Evolutionary conservation across 495 filamentous ascomycete genomes (phyloP), one percentile per base, ranked within the genome.

Genomic region (Rostrohypoxylon terebratum): DNA sequence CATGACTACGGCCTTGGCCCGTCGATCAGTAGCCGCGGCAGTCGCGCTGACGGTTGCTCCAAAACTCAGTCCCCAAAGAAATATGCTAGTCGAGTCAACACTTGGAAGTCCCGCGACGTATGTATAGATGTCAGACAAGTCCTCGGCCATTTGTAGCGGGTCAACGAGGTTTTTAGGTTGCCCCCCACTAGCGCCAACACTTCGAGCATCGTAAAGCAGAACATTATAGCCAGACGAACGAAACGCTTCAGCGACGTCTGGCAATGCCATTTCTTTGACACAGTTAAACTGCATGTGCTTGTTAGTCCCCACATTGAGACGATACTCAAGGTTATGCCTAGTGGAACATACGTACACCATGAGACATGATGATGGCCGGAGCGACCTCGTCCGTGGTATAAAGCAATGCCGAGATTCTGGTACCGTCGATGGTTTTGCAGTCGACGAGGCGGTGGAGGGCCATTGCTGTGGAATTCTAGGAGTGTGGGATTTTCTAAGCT

Each of bases 31-130:
- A 0, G 76, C 73, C 1, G 80, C 80, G 0, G 78, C 70, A 25
- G 10, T 45, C 0, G 79, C 42, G 0, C 71, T 75, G 1, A 79
- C 69, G 1, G 59, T 61, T 0, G 36, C 81, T 4, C 76, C 81
- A 47, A 82, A 72, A 6, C 87, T 85, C 53, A 88, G 77, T 2
- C 83, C 82, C 78, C 83, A 89, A 74, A 89, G 84, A 0, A 55
- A 8, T 20, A 55, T 38, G 5, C 53, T 28, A 10, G 13, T 10
- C 4, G 53, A 13, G 20, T 66, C 36, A 1, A 86, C 72, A 7
- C 85, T 79, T 2, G 84, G 68, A 67, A 85, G 16, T n/a, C 28
- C 28, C 3, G 34, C 31, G 14, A 55, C n/a, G 7, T 55, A 28
- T 55, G 25, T 8, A 1, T 18, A 10, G 16, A 55, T 36, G 36